Percentiles rank a stretch among this genome's conserved stretches.
Evolutionary conservation across 768 basidiomycete genomes (phyloP).

Genomic region (Mycena rosella): DNA sequence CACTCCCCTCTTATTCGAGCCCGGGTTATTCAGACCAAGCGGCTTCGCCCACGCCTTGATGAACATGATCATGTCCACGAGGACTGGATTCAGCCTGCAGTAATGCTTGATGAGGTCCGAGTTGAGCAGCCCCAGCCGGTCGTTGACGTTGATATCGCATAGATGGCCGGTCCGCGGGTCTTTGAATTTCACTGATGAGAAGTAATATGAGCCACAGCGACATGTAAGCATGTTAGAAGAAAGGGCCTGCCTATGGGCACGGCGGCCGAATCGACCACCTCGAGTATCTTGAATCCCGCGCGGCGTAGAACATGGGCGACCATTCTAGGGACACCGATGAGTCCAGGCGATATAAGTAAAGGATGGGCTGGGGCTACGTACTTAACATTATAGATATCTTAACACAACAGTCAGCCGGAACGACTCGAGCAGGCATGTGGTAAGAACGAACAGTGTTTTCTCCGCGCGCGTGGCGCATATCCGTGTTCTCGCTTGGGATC

Average conservation of each 20-base stretch:
- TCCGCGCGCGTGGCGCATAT: conserved; percentile 19
- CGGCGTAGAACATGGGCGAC: conserved; percentile 46
- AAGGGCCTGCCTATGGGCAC: conserved; percentile 59
- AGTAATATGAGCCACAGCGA: conserved; percentile 2
- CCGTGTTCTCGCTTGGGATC: conserved; percentile 42
- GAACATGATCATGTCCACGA: conserved; percentile 57
- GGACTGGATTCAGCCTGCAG: conserved; percentile 57
- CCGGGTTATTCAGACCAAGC: conserved; percentile 63
- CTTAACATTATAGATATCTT: conserved; percentile 47
- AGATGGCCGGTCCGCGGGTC: conserved; percentile 56
- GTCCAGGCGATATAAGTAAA: not conserved
- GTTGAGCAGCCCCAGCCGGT: conserved; percentile 66
- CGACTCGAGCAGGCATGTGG: not conserved
- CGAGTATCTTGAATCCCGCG: conserved; percentile 50
- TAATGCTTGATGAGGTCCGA: conserved; percentile 66
- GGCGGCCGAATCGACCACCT: conserved; percentile 47
- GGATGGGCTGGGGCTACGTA: conserved; percentile 32
- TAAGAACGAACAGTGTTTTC: conserved; percentile 10
- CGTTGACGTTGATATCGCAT: conserved; percentile 74
- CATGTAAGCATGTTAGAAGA: conserved; percentile 20
- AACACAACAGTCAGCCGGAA: conserved; percentile 31
- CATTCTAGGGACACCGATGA: conserved; percentile 40
- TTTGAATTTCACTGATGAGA: conserved; percentile 61
- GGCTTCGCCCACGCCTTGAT: conserved; percentile 75
- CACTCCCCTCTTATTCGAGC: conserved; percentile 26